Percentiles rank a stretch among this genome's conserved stretches.
phyloP scores from a whole-genome alignment of 176 grass and related monocot species.

The Cenchrus fungigraminus region DNA sequence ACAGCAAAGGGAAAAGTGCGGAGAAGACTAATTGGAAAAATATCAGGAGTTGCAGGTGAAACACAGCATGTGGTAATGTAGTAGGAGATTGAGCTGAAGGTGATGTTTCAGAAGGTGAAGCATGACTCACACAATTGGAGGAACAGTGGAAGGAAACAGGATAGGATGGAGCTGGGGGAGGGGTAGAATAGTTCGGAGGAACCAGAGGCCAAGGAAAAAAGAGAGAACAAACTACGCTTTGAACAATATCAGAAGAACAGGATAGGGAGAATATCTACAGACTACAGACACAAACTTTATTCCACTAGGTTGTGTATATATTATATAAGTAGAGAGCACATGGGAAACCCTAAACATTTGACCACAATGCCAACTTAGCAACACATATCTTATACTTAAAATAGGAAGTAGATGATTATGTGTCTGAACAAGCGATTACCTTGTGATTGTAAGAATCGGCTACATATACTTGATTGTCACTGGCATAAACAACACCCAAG shows the following conservation, averaged over 20 bases:
- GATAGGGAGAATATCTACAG: neutral
- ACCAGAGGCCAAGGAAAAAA: neutral
- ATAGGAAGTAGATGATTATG: neutral
- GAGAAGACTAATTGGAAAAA: neutral
- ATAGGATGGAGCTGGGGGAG: neutral
- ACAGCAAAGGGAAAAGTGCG: neutral
- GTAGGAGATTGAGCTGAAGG: neutral
- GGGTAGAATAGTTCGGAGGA: neutral
- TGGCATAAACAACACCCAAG: slow-evolving; percentile 76
- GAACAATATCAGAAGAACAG: neutral
- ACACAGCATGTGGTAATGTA: neutral
- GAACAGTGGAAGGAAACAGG: neutral
- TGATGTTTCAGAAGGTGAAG: neutral
- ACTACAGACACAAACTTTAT: neutral
- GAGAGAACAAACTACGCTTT: neutral
- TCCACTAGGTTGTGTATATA: neutral
- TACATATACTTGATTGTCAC: slow-evolving; percentile 85
- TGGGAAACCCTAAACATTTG: neutral
- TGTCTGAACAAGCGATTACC: slow-evolving; percentile 61
- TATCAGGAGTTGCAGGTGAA: neutral
- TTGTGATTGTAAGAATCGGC: slow-evolving; percentile 99
- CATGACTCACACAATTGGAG: neutral
- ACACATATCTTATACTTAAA: neutral
- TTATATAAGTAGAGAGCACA: neutral
- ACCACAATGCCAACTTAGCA: neutral